Base-by-base conservation (phyloP, 352 stramenopile species). In the Pythium aquatile region DNA sequence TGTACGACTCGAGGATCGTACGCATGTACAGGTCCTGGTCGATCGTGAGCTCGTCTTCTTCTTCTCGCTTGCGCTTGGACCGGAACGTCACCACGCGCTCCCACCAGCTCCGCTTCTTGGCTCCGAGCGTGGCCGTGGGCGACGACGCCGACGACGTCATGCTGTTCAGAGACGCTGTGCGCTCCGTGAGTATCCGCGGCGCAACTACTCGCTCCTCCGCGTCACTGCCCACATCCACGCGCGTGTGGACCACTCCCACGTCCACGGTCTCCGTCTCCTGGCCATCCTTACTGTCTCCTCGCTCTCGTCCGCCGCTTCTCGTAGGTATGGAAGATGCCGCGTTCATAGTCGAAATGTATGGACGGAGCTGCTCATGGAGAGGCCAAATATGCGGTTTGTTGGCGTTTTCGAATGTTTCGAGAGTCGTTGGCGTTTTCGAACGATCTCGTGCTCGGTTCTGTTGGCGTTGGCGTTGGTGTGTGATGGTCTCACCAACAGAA, bases 1-100 rank as follows among this genome's bases (percentile, higher is more conserved):
- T 75, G 65, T 88, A 89, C 40, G 82, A 91, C 66, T 91, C 82
- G 62, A 91, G 78, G 54, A 91, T 84, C 51, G 75, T 88, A 51
- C 82, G 77, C 63, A 89, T 77, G 65, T 88, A 89, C 37, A 89
- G 63, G 64, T 91, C 82, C 55, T 88, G 79, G 68, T 89, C 79
- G 13, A 76, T 28, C 48, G 58, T 82, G 24, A 66, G 32, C 32
- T 66, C 58, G 20, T 69, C 47, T 30, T 70, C 64, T 59, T 58
- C 39, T 13, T 35, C 17, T 10, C 42, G 55, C 28, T 56, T 55
- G 26, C 63, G 63, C 20, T 64, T 70, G 28, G 28, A 40, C 5
- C 51, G 30, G 32, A 70, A 70, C 13, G 33, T 30, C 26, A 57
- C 24, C 11, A 70, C 42, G 33, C 64, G 64, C n/a, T 52, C 10